Conservation (phyloP, 2,329 filamentous ascomycete species). For the Blumeriella jaapii region DNA sequence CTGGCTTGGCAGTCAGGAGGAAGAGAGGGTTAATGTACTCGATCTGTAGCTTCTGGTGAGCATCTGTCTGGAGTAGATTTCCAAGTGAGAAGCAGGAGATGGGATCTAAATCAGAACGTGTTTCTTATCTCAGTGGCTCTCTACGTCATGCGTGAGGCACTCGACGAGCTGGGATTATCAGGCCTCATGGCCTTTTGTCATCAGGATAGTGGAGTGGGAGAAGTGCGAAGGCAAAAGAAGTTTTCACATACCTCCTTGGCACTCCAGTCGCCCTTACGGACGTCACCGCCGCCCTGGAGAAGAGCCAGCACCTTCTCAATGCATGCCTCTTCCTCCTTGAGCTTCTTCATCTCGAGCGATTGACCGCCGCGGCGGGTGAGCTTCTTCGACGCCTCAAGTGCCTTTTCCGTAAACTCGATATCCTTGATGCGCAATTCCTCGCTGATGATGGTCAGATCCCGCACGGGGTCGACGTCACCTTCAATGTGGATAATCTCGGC, state of each 20-base stretch:
- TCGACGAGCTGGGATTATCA: conserved; percentile 99
- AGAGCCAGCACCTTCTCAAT: conserved; percentile 80
- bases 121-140: conserved; percentile 74
- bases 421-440: conserved; percentile 96
- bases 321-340: conserved; percentile 85
- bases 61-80: conserved; percentile 15
- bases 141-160: conserved; percentile 66
- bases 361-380: conserved; percentile 91
- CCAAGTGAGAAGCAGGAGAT: conserved; percentile 14
- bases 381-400: conserved; percentile 82
- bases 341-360: conserved; percentile 94
- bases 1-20: conserved; percentile 90
- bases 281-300: conserved; percentile 82
- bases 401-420: conserved; percentile 96
- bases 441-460: conserved; percentile 92
- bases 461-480: conserved; percentile 89
- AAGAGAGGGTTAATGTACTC: conserved; percentile 96
- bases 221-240: conserved; percentile 16
- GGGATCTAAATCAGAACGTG: conserved; percentile 25
- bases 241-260: conserved; percentile 79
- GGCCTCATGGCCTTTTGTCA: conserved; percentile 96
- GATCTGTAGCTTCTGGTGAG: conserved; percentile 46
- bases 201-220: conserved; percentile 49
- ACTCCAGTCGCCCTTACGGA: conserved; percentile 79
- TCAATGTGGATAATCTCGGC: conserved; percentile 99